Conservation (phyloP, 441 rosid species). For the Mallotus repandus region DNA sequence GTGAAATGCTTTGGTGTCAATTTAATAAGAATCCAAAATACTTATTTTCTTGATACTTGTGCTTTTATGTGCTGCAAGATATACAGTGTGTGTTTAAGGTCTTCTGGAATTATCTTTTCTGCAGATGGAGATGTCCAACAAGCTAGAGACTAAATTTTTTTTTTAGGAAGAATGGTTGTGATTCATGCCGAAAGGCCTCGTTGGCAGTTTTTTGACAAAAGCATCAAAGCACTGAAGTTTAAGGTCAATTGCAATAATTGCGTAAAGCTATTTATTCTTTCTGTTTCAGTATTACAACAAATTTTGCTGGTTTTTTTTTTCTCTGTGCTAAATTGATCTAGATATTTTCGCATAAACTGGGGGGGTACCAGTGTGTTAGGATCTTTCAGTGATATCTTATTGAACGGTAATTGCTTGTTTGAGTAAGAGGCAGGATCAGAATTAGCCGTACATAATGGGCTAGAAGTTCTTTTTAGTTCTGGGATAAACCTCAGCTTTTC, state of each 20-base stretch:
- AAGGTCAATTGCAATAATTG: neutral
- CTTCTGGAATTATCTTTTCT: neutral
- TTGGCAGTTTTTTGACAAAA: neutral
- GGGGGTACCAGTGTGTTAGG: too few species aligned
- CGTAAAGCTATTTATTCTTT: neutral
- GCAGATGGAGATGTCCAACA: neutral
- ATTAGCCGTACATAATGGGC: too few species aligned
- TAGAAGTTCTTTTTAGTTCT: too few species aligned
- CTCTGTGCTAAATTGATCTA: neutral
- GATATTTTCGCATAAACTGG: neutral
- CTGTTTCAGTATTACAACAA: neutral
- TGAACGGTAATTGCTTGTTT: neutral
- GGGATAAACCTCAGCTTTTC: too few species aligned
- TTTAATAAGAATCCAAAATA: too few species aligned
- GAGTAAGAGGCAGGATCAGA: too few species aligned
- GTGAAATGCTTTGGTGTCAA: too few species aligned
- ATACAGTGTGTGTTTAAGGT: neutral
- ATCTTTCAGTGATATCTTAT: neutral
- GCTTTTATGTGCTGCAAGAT: neutral
- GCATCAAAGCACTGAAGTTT: neutral
- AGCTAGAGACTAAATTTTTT: neutral
- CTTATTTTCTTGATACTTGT: neutral
- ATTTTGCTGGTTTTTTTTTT: neutral
- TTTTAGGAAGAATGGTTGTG: neutral
- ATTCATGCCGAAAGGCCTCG: neutral